Conservation (phyloP, 208 protist genomes). For the Herpetomonas samuelpessoai region DNA sequence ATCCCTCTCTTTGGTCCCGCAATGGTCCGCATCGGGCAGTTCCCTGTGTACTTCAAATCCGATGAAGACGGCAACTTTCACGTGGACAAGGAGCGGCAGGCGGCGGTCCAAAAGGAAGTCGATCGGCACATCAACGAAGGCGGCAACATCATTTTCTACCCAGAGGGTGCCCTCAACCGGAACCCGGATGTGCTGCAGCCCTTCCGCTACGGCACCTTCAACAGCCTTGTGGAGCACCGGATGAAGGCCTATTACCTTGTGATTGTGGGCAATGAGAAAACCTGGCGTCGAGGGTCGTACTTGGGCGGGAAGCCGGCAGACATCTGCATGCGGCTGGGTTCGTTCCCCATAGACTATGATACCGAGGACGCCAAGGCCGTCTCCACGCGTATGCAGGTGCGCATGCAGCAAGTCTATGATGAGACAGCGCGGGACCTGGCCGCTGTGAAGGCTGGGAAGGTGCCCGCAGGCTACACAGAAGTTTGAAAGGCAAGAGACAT, state of each 20-base stretch:
- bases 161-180: conserved; percentile 71
- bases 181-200: conserved; percentile 43
- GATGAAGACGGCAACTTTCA: conserved; percentile 38
- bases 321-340: conserved; percentile 51
- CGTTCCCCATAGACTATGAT: conserved; percentile 45
- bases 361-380: conserved; percentile 27
- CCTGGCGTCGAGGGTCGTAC: conserved; percentile 49
- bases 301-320: conserved; percentile 63
- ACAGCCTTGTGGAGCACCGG: conserved; percentile 47
- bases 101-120: conserved; percentile 32
- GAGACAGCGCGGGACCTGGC: too few species aligned
- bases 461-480: too few species aligned
- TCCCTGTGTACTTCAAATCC: conserved; percentile 77
- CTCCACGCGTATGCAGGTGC: neutral
- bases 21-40: conserved; percentile 51
- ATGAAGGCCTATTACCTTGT: conserved; percentile 49
- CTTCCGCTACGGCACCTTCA: conserved; percentile 74
- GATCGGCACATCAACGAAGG: conserved; percentile 40
- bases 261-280: conserved; percentile 43
- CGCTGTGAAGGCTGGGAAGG: too few species aligned
- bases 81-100: conserved; percentile 76
- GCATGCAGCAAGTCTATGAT: too few species aligned
- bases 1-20: conserved; percentile 66
- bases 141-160: conserved; percentile 66
- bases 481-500: too few species aligned